Conservation (phyloP, 352 stramenopile species). For the Phytopythium litorale region DNA sequence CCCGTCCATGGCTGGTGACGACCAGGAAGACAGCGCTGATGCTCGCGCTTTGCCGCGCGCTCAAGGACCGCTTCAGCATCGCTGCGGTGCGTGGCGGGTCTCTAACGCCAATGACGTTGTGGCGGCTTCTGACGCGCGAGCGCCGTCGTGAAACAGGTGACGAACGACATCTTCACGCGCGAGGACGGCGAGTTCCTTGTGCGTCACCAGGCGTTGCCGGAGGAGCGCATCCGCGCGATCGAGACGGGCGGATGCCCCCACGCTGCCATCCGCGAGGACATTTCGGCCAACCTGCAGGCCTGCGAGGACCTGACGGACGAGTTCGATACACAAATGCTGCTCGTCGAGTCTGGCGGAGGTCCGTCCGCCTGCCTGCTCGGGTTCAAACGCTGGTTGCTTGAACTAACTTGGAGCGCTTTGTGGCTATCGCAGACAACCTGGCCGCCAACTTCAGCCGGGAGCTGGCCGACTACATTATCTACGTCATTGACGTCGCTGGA, state of each 20-base stretch:
- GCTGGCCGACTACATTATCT: conserved; percentile 98
- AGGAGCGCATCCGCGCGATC: conserved; percentile 92
- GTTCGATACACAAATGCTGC: conserved; percentile 81
- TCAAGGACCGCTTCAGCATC: conserved; percentile 83
- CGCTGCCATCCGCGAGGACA: conserved; percentile 96
- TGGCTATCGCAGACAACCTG: conserved; percentile 90
- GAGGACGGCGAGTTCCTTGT: conserved; percentile 99
- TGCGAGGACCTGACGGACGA: conserved; percentile 93
- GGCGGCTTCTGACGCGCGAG: neutral
- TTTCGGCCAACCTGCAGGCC: conserved; percentile 95
- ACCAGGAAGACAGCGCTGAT: conserved; percentile 95
- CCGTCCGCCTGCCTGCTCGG: too few relatives aligned
- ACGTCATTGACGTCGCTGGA: conserved; percentile 98
- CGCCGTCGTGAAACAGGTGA: conserved; percentile 61
- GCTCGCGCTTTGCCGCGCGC: conserved; percentile 86
- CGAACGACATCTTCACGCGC: conserved; percentile 99
- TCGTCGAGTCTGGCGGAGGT: conserved; percentile 90
- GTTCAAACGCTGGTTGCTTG: too few relatives aligned
- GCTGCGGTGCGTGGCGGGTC: conserved; percentile 58
- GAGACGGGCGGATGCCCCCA: conserved; percentile 98
- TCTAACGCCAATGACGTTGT: neutral
- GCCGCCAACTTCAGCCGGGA: conserved; percentile 97
- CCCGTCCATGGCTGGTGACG: neutral
- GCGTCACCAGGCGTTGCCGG: conserved; percentile 86
- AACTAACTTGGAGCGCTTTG: too few relatives aligned